Percentiles rank a stretch among this genome's conserved stretches.
These are phyloP conservation scores for Lichtheimia ornata DNA, from an alignment of 371 early-diverging fungal genomes.

Conservation along the genomic window DNA sequence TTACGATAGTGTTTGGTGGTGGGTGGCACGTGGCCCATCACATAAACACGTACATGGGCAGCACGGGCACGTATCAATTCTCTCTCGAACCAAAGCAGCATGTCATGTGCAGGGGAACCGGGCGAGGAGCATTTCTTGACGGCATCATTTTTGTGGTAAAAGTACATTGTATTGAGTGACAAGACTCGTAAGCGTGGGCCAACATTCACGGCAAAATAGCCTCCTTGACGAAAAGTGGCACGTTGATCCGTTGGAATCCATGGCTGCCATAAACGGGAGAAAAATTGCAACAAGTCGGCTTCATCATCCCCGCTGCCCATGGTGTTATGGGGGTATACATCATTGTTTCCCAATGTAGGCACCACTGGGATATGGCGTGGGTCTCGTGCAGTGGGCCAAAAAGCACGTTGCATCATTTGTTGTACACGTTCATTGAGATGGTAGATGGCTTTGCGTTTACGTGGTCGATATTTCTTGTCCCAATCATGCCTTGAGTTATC, in stretches of 20 bases:
- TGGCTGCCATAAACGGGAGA: conserved; percentile 54
- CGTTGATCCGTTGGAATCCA: conserved; percentile 66
- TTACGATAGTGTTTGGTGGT: conserved; percentile 63
- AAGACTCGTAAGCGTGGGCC: conserved; percentile 12
- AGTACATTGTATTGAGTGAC: conserved; percentile 21
- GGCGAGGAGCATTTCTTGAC: conserved; percentile 15
- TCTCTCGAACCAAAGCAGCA: conserved; percentile 73
- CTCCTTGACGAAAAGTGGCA: conserved; percentile 61
- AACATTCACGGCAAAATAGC: conserved; percentile 18
- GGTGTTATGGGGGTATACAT: conserved; percentile 75
- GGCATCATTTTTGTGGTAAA: conserved; percentile 15
- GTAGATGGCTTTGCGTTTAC: conserved; percentile 61
- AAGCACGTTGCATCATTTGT: conserved; percentile 36
- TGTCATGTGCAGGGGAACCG: conserved; percentile 61
- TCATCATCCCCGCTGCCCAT: conserved; percentile 22
- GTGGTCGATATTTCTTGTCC: conserved; percentile 52
- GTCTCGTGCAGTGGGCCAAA: conserved; percentile 27
- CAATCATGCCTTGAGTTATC: conserved; percentile 66
- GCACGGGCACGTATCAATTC: conserved; percentile 51
- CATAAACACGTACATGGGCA: conserved; percentile 42
- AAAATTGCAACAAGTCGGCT: conserved; percentile 30
- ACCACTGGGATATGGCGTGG: conserved; percentile 51
- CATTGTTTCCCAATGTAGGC: conserved; percentile 80
- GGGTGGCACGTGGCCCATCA: conserved; percentile 81
- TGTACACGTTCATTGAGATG: conserved; percentile 46